A percentile compares a stretch with the other conserved stretches of the same genome.
Evolutionary conservation across 495 filamentous ascomycete genomes (phyloP).

Genomic region (Penicillium angulare): DNA sequence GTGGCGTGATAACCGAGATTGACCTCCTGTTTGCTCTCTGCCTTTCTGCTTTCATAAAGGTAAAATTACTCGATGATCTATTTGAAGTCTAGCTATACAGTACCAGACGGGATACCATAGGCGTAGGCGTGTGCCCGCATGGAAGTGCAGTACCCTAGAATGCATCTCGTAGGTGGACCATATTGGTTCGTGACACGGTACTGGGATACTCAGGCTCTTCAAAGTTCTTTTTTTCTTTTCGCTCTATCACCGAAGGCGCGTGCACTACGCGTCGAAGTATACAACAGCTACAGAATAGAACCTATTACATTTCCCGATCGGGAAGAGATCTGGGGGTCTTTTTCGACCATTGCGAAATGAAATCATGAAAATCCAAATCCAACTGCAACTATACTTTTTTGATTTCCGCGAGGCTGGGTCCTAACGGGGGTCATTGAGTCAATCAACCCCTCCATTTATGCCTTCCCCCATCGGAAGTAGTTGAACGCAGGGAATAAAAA

Average conservation of each 20-base stretch:
- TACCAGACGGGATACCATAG: no score
- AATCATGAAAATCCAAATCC: background rate
- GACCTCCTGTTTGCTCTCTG: background rate
- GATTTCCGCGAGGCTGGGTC: background rate
- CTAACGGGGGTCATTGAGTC: background rate
- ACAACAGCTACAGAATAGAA: slow-evolving; percentile 3
- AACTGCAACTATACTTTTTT: background rate
- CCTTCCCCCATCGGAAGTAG: no score
- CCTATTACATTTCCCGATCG: slow-evolving; percentile 9
- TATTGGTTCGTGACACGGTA: slow-evolving; percentile 21
- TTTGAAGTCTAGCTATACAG: background rate
- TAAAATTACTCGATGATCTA: background rate
- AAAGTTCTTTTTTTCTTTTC: no score
- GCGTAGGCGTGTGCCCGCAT: slow-evolving; percentile 1
- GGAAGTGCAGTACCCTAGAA: background rate
- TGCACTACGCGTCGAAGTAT: slow-evolving; percentile 8
- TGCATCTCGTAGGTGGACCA: slow-evolving; percentile 3
- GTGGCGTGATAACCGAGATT: slow-evolving; percentile 18
- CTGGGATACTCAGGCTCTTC: no score
- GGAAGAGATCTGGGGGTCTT: background rate
- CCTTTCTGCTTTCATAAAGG: background rate
- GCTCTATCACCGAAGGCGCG: slow-evolving; percentile 10
- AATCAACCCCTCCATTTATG: background rate
- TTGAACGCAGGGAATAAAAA: background rate
- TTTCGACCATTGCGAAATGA: background rate